Base-by-base conservation (phyloP, 1,284 basidiomycete species). In the Microbotryomycetes sp. region DNA sequence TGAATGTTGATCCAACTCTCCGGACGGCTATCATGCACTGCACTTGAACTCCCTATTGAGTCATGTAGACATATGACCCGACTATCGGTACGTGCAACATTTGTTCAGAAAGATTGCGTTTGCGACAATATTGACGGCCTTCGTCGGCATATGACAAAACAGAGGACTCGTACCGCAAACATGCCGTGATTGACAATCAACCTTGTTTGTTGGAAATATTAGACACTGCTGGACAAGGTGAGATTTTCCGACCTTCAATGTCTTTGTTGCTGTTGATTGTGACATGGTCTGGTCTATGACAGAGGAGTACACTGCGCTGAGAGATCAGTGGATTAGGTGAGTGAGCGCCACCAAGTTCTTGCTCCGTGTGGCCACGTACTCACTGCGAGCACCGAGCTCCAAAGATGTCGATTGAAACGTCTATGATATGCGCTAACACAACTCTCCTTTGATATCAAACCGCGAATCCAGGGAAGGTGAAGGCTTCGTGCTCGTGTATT, bases 201-300 rank as follows among this genome's bases (percentile, higher is more conserved):
- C 73, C 76, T 3, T 77, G 75, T 65, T 72, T 77, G 70, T 72
- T 76, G 32, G 75, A 77, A 56, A 76, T 77, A 22, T 70, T 77
- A 45, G 76, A 73, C 36, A 73, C 72, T 19, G 72, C 72, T 4
- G 72, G 72, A 1, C 72, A 73, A 66, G 69, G 69, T 66, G n/a
- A 26, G 69, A 32, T 15, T 14, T 14, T 50, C 25, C 14, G 6
- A 30, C 26, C 29, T n/a, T 6, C 28, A 5, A 0, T 14, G 15
- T 26, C 23, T 23, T 28, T 25, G 26, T 29, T 29, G 28, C 12
- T 19, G 29, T 16, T 15, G 19, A 12, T 59, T 23, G 19, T 14
- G 29, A 23, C 3, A 6, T 30, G 26, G 30, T 28, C 32, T 26
- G 15, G 16, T n/a, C 2, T 14, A 26, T 36, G 49, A 29, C 57